Evolutionary conservation across 179 eudicot species (phyloP), one percentile per base, ranked within the genome.

Genomic region (Silene noctiflora): DNA sequence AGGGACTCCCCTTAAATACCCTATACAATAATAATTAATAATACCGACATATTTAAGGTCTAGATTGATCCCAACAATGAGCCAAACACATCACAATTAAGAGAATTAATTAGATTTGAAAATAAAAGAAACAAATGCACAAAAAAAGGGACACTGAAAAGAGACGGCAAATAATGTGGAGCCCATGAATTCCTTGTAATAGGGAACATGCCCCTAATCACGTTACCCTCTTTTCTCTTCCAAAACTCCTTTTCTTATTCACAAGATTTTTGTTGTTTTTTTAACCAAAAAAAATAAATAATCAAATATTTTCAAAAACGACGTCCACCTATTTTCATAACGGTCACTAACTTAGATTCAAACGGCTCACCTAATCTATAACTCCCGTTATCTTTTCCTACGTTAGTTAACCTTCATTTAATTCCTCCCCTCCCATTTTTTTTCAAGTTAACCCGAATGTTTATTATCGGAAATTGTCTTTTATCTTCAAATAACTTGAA

Each of bases 311-410:
- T 73, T 78, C 73, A 73, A 73, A 79, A 68, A 69, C 65, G 53
- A 60, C 78, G 42, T 75, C 70, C 78, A 74, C 65, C 58, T 13
- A 61, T 60, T 71, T 19, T 58, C 21, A 42, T 69, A 79, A 79
- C 78, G 82, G 82, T 79, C 78, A 79, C 78, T 74, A 68, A 31
- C 74, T 74, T 13, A 27, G 20, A 44, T 81, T 74, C 73, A 73
- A 81, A 81, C 65, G 67, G 75, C 24, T 60, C 74, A 68, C 75
- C 72, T 55, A 46, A 29, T 66, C 13, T 29, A 56, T 29, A 56
- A 25, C 74, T 77, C 68, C 75, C 84, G 84, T 81, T 74, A 74
- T 13, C 46, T 12, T 4, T 4, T 1, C 65, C 59, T 20, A 4
- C 65, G n/a, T n/a, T 16, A 14, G 22, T 22, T 51, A 10, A 14